Conservation (phyloP, 345 rosid genomes). For the Aurinia saxatilis region DNA sequence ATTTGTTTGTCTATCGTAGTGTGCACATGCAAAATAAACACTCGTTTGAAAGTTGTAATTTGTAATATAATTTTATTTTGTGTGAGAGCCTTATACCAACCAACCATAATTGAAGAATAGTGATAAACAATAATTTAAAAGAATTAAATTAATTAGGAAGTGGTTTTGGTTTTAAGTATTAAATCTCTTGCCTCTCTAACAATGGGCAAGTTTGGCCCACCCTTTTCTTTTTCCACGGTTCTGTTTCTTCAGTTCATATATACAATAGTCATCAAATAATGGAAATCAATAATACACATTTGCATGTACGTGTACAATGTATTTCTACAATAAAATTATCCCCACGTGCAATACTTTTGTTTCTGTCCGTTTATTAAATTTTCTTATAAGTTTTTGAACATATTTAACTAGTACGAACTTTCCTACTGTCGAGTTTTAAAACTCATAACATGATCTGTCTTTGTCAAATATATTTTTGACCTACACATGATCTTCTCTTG, state of each 20-base stretch:
- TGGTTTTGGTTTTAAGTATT: constrained; percentile 20
- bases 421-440: background rate
- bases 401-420: background rate
- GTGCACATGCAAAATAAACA: background rate
- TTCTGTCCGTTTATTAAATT: background rate
- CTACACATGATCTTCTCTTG: background rate
- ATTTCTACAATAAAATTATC: background rate
- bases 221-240: constrained; percentile 7
- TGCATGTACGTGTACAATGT: background rate
- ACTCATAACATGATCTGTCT: background rate
- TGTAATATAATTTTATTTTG: background rate
- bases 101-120: constrained; percentile 8
- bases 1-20: background rate
- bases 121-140: constrained; percentile 1
- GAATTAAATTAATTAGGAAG: background rate
- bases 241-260: background rate
- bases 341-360: constrained; percentile 22
- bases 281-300: background rate
- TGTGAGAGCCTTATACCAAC: constrained; percentile 9
- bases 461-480: background rate
- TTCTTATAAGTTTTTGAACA: background rate
- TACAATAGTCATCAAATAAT: background rate
- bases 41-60: too few species aligned
- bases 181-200: constrained; percentile 29
- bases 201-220: constrained; percentile 29